Evolutionary conservation across 2,329 filamentous ascomycete species (phyloP).

Genomic region (Nemania sp.): DNA sequence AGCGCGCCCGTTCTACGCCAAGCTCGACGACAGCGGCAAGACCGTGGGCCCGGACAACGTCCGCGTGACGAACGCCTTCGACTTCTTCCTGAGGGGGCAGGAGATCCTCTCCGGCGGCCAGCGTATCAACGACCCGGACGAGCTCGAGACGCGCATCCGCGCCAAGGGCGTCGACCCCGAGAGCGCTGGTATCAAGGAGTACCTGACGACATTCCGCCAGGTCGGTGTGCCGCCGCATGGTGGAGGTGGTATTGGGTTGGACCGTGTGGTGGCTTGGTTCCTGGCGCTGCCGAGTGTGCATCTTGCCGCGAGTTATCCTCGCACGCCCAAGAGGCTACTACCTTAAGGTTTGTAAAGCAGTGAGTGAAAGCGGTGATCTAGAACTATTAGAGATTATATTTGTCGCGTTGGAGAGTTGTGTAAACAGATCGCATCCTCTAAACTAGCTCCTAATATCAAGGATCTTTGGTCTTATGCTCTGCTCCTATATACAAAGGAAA

Average conservation of each 20-base stretch:
- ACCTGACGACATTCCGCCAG: slow-evolving; percentile 79
- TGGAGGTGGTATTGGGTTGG: slow-evolving; percentile 88
- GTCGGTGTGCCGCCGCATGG: slow-evolving; percentile 81
- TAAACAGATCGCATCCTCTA: too few relatives aligned
- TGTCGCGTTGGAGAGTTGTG: not conserved
- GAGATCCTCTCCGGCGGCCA: slow-evolving; percentile 66
- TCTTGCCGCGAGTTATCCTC: slow-evolving; percentile 68
- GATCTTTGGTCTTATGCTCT: too few relatives aligned
- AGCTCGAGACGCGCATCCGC: slow-evolving; percentile 82
- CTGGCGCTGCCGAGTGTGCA: slow-evolving; percentile 70
- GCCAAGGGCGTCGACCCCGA: slow-evolving; percentile 83
- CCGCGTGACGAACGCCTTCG: slow-evolving; percentile 65
- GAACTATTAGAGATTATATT: not conserved
- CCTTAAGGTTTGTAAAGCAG: not conserved
- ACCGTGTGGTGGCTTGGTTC: slow-evolving; percentile 82
- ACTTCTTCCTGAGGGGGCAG: slow-evolving; percentile 70
- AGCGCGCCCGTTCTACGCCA: slow-evolving; percentile 92
- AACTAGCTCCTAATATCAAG: too few relatives aligned
- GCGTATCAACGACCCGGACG: slow-evolving; percentile 83
- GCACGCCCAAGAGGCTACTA: slow-evolving; percentile 69
- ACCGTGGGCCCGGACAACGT: slow-evolving; percentile 39
- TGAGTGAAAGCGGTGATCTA: not conserved
- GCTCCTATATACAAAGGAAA: too few relatives aligned
- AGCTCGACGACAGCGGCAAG: slow-evolving; percentile 56
- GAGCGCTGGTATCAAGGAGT: slow-evolving; percentile 83